phyloP scores from a whole-genome alignment of 192 early-diverging fungal genomes.

The Coemansia sp. region DNA sequence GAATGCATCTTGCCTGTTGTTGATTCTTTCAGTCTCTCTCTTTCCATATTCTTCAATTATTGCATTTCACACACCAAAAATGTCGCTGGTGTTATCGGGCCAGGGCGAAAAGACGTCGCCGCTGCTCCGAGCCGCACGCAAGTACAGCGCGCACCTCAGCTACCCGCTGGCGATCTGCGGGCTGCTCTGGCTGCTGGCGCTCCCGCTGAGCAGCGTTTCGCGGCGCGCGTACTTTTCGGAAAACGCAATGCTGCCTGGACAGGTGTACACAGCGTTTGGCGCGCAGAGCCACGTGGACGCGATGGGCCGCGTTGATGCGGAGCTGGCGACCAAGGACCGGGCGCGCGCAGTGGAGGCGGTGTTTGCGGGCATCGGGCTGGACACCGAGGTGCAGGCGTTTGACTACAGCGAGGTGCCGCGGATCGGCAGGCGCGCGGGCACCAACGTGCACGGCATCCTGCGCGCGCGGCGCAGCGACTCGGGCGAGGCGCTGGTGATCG shows the following conservation, averaged over 20 bases:
- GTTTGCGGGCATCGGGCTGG: conserved; percentile 34
- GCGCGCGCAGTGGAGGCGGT: conserved; percentile 11
- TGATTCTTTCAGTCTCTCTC: not conserved
- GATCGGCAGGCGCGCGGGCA: conserved; percentile 41
- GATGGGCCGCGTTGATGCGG: conserved; percentile 19
- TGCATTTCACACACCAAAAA: conserved; percentile 19
- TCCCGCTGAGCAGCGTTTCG: conserved; percentile 63
- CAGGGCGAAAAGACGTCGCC: conserved; percentile 50
- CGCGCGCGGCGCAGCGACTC: conserved; percentile 82
- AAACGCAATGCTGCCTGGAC: conserved; percentile 73
- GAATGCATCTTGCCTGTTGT: not conserved
- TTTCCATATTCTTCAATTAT: not conserved
- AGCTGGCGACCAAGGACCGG: conserved; percentile 2
- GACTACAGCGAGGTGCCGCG: conserved; percentile 28
- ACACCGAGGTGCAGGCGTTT: conserved; percentile 42
- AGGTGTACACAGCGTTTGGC: conserved; percentile 53
- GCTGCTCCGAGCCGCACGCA: conserved; percentile 22
- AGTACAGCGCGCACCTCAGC: conserved; percentile 50
- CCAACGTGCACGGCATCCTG: conserved; percentile 79
- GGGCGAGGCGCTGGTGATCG: conserved; percentile 84
- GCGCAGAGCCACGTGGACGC: conserved; percentile 17
- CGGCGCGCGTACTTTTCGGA: conserved; percentile 72
- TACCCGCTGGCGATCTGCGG: conserved; percentile 59
- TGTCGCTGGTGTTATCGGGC: conserved; percentile 48
- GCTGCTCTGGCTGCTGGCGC: conserved; percentile 60